These are phyloP conservation scores for Rhododendron mucronatum DNA, from an alignment of 148 eudicot genomes.

Conservation along the genomic window DNA sequence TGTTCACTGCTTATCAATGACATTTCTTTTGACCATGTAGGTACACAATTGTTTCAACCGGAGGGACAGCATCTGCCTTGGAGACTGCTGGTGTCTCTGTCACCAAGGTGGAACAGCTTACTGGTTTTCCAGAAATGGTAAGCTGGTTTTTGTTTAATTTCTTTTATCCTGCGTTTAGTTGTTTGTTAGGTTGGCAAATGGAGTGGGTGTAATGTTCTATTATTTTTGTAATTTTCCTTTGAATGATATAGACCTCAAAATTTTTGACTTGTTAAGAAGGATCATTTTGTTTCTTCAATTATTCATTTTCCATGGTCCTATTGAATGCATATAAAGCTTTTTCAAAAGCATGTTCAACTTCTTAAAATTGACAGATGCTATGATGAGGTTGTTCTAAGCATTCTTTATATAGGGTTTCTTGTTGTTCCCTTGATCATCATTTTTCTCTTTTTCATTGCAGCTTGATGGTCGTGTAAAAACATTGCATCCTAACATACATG, in stretches of 20 bases:
- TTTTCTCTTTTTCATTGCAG: constrained; percentile 29
- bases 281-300: neutral
- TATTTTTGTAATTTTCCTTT: neutral
- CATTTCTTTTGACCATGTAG: constrained; percentile 22
- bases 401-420: neutral
- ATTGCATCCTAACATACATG: constrained; percentile 87
- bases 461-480: constrained; percentile 99
- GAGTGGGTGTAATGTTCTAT: neutral
- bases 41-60: constrained; percentile 85
- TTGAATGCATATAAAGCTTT: neutral
- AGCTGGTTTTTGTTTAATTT: constrained; percentile 8
- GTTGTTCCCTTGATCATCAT: neutral
- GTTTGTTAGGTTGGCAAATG: neutral
- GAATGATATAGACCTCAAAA: neutral
- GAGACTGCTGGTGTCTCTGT: constrained; percentile 74
- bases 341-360: neutral
- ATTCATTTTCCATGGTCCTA: neutral
- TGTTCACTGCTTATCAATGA: neutral
- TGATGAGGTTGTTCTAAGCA: neutral
- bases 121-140: constrained; percentile 95
- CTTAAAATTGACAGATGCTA: neutral
- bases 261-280: neutral
- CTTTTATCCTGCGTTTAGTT: neutral
- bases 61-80: constrained; percentile 91
- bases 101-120: constrained; percentile 85